Conservation (phyloP, 1,139 yeast genomes). For the Wickerhamomyces sp. region DNA sequence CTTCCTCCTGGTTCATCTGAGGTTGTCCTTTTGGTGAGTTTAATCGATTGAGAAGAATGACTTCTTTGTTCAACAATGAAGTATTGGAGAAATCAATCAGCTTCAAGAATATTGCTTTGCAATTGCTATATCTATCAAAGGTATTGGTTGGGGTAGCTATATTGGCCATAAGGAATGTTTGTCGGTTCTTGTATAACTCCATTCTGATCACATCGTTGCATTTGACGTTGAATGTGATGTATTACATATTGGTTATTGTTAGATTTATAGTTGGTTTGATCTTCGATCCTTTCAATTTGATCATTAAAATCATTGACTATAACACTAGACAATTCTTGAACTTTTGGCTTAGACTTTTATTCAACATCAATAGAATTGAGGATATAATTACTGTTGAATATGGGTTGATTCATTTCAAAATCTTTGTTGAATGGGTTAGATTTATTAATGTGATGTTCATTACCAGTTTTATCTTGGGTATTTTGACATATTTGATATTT, state of each 20-base stretch:
- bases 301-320: slow-evolving; percentile 16
- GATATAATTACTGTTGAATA: slow-evolving; percentile 11
- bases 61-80: no score
- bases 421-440: slow-evolving; percentile 19
- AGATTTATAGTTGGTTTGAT: slow-evolving; percentile 4
- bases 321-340: slow-evolving; percentile 15
- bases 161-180: no score
- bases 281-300: slow-evolving; percentile 17
- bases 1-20: no score
- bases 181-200: not conserved
- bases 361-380: slow-evolving; percentile 13
- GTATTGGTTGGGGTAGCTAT: no score
- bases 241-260: not conserved
- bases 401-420: slow-evolving; percentile 11
- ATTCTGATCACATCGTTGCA: not conserved
- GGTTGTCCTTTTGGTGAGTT: no score
- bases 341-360: slow-evolving; percentile 15
- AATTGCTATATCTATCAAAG: no score
- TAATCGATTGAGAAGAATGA: no score
- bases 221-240: not conserved
- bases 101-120: no score
- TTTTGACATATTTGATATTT: slow-evolving; percentile 15
- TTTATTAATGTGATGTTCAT: slow-evolving; percentile 19
- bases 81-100: no score
- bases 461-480: slow-evolving; percentile 17